Evolutionary conservation across 441 rosid species (phyloP).

Genomic region (Sinapis alba): DNA sequence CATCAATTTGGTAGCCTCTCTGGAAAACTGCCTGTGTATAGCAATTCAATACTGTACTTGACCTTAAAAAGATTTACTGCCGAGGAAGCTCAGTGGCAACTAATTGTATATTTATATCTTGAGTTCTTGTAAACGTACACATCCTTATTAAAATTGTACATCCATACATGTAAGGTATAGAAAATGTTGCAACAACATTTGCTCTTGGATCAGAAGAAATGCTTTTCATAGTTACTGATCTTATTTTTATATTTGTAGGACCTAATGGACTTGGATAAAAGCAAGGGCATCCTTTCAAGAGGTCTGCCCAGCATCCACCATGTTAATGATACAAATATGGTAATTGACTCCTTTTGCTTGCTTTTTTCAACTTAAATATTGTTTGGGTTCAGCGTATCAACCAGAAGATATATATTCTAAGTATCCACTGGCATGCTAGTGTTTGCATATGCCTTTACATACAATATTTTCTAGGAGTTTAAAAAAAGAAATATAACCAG

Average conservation of each 20-base stretch:
- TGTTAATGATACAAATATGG: constrained; percentile 78
- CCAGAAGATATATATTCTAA: constrained; percentile 1
- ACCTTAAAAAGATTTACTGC: constrained; percentile 2
- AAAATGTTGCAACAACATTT: constrained; percentile 19
- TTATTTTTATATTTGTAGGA: constrained; percentile 54
- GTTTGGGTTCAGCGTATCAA: neutral
- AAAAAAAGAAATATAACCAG: neutral
- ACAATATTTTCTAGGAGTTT: neutral
- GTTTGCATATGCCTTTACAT: constrained; percentile 6
- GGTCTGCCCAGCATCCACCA: constrained; percentile 76
- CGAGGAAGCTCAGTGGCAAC: constrained; percentile 3
- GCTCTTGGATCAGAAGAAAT: constrained; percentile 17
- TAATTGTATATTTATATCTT: neutral
- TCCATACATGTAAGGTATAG: constrained; percentile 12
- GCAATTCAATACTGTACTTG: constrained; percentile 10
- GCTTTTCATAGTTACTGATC: constrained; percentile 2
- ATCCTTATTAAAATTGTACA: neutral
- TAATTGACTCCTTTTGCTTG: constrained; percentile 38
- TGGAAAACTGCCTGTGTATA: neutral
- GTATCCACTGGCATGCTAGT: constrained; percentile 17
- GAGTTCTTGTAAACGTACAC: neutral
- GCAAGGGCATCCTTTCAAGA: constrained; percentile 74
- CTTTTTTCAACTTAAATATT: neutral
- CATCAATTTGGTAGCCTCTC: neutral
- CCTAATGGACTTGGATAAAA: constrained; percentile 82